Base-by-base conservation (phyloP, 768 basidiomycete species). In the Boletellus emodensis region DNA sequence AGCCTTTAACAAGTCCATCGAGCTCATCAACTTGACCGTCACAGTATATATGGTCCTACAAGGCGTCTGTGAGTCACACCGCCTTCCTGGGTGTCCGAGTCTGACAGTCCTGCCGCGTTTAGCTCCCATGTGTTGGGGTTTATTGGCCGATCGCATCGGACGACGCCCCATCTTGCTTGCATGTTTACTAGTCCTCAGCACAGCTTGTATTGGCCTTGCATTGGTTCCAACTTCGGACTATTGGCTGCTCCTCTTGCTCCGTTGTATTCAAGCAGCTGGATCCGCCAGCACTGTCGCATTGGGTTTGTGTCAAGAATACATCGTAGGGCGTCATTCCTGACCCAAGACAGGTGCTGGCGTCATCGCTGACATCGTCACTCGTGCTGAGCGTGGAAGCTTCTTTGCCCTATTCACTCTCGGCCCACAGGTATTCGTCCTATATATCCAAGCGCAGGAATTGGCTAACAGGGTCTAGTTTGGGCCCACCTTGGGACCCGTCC, bases 261-360 rank as follows among this genome's bases (percentile, higher is more conserved):
- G 91, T 20, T 88, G 85, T 52, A 34, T 92, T 3, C 90, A 93
- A 71, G 83, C 87, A 2, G 76, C 83, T 3, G 90, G 90, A 1
- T 88, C 84, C 3, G 86, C 89, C 0, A 87, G 87, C 49, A 88
- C 86, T 0, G 75, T 90, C 53, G 87, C 87, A 0, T 71, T 91
- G 18, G 87, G 87, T 79, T 62, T 38, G 63, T 60, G 32, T 17
- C 30, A 11, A 26, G 13, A 35, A 26, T 4, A 6, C 35, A 7
- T 33, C 40, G 4, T 36, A 30, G 30, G 8, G 30, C 10, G 6
- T 8, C 2, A n/a, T 17, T 18, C 34, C 45, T 52, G 13, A 61
- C 11, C 18, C 13, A 26, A 35, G 24, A 35, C 55, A 82, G 84
- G 84, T 46, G 82, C 85, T 32, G 91, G 91, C 6, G 81, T 88